A percentile compares a stretch with the other conserved stretches of the same genome.
Evolutionary conservation across 306 rosid species (phyloP).

Genomic region (Sophora flavescens): DNA sequence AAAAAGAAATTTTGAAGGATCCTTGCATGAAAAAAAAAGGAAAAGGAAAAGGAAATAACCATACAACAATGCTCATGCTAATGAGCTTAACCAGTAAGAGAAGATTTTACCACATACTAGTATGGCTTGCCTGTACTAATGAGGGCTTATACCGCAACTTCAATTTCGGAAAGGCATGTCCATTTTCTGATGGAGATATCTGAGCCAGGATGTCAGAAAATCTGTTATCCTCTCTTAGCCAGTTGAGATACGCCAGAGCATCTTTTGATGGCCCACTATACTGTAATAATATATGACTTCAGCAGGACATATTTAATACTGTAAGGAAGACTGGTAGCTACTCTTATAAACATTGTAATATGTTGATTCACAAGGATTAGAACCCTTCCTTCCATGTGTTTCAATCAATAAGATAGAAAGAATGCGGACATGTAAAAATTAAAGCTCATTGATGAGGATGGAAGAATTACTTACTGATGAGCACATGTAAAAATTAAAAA

Average conservation of each 20-base stretch:
- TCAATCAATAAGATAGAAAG: conserved; percentile 7
- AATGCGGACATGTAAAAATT: too few species aligned
- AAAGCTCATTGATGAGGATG: conserved; percentile 8
- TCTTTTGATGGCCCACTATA: conserved; percentile 91
- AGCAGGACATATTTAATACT: conserved; percentile 32
- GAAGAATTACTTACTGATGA: background rate
- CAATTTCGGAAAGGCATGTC: conserved; percentile 89
- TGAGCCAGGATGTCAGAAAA: conserved; percentile 80
- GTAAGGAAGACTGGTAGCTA: background rate
- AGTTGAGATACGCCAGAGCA: conserved; percentile 77
- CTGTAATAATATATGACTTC: conserved; percentile 62
- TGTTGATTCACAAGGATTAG: conserved; percentile 1
- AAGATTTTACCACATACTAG: conserved; percentile 1
- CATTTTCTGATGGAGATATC: conserved; percentile 72
- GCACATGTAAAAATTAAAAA: background rate
- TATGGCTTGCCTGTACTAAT: conserved; percentile 75
- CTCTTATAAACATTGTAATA: conserved; percentile 7
- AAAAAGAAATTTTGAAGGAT: background rate
- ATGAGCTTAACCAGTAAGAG: background rate
- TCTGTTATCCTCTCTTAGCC: conserved; percentile 80
- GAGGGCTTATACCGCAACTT: conserved; percentile 94
- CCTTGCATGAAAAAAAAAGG: background rate
- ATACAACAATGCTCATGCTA: background rate
- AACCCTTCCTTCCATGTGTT: background rate
- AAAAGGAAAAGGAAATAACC: background rate